Conservation (phyloP, 2,329 filamentous ascomycete species). For the Emmonsia crescens region DNA sequence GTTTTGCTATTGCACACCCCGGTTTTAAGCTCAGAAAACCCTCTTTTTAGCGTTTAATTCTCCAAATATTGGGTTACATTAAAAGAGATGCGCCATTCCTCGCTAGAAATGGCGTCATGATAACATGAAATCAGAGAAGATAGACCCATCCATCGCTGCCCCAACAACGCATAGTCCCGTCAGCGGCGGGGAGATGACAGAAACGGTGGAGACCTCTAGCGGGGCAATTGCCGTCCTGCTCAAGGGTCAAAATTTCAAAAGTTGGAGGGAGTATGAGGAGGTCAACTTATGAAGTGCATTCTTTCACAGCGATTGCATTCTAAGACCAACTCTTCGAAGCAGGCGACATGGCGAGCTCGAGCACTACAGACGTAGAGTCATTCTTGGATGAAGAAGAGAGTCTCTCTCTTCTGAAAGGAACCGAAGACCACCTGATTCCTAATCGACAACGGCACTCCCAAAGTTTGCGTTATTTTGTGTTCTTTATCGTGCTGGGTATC, state of each 20-base stretch:
- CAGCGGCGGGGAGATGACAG: not conserved
- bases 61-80: not conserved
- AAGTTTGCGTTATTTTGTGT: not conserved
- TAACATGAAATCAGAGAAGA: not conserved
- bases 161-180: not conserved
- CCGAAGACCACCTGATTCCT: not conserved
- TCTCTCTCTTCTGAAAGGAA: not conserved
- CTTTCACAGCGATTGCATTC: not conserved
- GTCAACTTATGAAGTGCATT: not conserved
- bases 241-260: not conserved
- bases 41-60: not conserved
- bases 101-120: not conserved
- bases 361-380: not conserved
- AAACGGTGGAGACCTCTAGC: not conserved
- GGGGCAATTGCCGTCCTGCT: not conserved
- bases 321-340: not conserved
- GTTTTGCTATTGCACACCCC: not conserved
- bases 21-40: not conserved
- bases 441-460: not conserved
- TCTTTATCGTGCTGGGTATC: slow-evolving; percentile 3
- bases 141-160: not conserved
- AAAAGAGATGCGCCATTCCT: not conserved
- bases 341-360: not conserved
- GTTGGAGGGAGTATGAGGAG: not conserved
- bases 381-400: not conserved